Conservation (phyloP, 192 early-diverging fungal genomes). For the Podila epigama region DNA sequence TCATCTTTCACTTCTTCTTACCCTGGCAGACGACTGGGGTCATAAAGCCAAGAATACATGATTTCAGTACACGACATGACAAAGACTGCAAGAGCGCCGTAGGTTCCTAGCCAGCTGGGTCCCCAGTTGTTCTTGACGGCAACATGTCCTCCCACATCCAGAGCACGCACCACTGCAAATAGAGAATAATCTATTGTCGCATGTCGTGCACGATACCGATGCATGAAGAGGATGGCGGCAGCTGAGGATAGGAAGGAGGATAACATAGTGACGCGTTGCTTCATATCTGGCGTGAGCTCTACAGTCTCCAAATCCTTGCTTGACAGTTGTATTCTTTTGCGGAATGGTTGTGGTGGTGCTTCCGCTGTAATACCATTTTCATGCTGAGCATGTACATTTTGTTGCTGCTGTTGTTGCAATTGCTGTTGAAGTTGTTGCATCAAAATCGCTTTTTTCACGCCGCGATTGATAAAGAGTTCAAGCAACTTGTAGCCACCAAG, state of each 20-base stretch:
- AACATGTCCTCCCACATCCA: conserved; percentile 58
- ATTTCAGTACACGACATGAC: conserved; percentile 62
- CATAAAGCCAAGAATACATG: conserved; percentile 70
- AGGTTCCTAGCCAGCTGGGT: conserved; percentile 51
- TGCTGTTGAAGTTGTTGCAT: conserved; percentile 4
- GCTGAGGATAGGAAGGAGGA: conserved; percentile 50
- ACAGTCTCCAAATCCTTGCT: conserved; percentile 16
- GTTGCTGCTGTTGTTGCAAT: not conserved
- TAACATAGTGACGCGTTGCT: conserved; percentile 37
- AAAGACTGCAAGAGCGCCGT: conserved; percentile 61
- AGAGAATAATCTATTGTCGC: conserved; percentile 63
- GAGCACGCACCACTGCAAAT: conserved; percentile 61
- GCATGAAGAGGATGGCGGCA: conserved; percentile 48
- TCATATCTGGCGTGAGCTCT: conserved; percentile 13
- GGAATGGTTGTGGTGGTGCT: not conserved
- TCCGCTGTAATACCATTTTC: not conserved
- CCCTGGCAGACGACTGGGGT: conserved; percentile 58
- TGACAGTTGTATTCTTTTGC: not conserved
- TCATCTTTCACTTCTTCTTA: conserved; percentile 11
- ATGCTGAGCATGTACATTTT: conserved; percentile 13
- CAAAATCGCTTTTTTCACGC: conserved; percentile 39
- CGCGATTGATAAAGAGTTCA: conserved; percentile 23
- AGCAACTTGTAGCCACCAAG: conserved; percentile 39
- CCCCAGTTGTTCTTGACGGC: conserved; percentile 52
- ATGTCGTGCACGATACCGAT: conserved; percentile 41